Percentiles rank a stretch among this genome's conserved stretches.
Conservation (phyloP, 2,329 filamentous ascomycete genomes). For the Penicillium oxalicum region DNA sequence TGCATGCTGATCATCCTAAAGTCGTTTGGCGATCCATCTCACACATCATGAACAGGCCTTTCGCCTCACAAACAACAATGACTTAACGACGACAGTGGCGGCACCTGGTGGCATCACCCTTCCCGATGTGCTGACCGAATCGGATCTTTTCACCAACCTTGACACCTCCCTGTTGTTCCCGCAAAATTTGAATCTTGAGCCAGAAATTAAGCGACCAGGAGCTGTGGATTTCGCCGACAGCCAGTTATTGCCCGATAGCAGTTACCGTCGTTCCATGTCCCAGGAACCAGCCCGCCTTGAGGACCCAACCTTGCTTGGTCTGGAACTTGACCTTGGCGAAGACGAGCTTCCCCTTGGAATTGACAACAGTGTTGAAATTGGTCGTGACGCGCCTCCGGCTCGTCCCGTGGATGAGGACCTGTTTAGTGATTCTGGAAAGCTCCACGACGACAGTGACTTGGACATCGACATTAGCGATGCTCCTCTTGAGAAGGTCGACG, state of each 20-base stretch:
- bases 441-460: conserved; percentile 52
- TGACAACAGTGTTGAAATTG: conserved; percentile 71
- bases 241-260: conserved; percentile 69
- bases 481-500: conserved; percentile 32
- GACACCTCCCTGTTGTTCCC: conserved; percentile 81
- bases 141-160: conserved; percentile 77
- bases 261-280: conserved; percentile 41
- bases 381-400: conserved; percentile 72
- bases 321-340: conserved; percentile 65
- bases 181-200: conserved; percentile 53
- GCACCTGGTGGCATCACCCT: conserved; percentile 81
- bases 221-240: conserved; percentile 55
- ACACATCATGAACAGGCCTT: conserved; percentile 62
- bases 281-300: conserved; percentile 52
- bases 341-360: conserved; percentile 62
- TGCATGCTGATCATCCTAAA: neutral
- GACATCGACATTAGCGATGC: conserved; percentile 42
- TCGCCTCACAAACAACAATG: conserved; percentile 87
- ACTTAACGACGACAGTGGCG: conserved; percentile 76
- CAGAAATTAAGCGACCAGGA: conserved; percentile 31
- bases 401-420: conserved; percentile 53
- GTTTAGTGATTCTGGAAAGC: conserved; percentile 59
- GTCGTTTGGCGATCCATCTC: neutral
- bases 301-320: conserved; percentile 66
- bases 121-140: conserved; percentile 86